These are phyloP conservation scores for Globisporangium abappressorium DNA, from an alignment of 352 stramenopile genomes.

Conservation along the genomic window DNA sequence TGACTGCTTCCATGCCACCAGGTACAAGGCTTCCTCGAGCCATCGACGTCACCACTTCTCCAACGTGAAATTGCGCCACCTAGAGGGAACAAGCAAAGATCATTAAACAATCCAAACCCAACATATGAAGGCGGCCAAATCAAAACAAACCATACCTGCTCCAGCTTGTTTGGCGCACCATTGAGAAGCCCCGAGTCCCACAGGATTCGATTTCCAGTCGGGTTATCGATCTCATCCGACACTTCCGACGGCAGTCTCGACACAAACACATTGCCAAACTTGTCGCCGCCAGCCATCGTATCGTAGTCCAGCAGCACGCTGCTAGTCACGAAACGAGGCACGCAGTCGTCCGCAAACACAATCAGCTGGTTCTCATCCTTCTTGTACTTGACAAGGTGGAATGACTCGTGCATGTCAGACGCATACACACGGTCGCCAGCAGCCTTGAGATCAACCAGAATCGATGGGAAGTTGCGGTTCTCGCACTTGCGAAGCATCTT, in stretches of 20 bases:
- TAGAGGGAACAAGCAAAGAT: slow-evolving; percentile 9
- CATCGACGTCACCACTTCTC: slow-evolving; percentile 98
- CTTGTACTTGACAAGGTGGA: slow-evolving; percentile 98
- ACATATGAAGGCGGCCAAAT: not conserved
- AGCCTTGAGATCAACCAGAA: slow-evolving; percentile 93
- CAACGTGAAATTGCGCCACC: slow-evolving; percentile 96
- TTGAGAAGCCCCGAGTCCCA: slow-evolving; percentile 94
- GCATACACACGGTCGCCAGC: slow-evolving; percentile 95
- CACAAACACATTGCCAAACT: slow-evolving; percentile 99
- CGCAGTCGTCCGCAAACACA: slow-evolving; percentile 96
- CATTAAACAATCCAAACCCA: not conserved
- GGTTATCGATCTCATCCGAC: slow-evolving; percentile 96
- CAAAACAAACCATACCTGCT: slow-evolving; percentile 62
- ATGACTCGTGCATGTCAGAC: slow-evolving; percentile 94
- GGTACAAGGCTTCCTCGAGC: slow-evolving; percentile 94
- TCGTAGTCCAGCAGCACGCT: slow-evolving; percentile 96
- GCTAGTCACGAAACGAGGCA: slow-evolving; percentile 80
- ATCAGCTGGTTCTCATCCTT: slow-evolving; percentile 94
- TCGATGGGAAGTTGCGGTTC: slow-evolving; percentile 91
- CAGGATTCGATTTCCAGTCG: slow-evolving; percentile 94
- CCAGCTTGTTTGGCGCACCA: slow-evolving; percentile 95
- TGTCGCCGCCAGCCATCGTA: slow-evolving; percentile 97
- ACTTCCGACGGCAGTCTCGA: slow-evolving; percentile 90
- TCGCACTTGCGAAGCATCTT: slow-evolving; percentile 99
- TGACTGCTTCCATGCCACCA: slow-evolving; percentile 94